Percentiles rank a stretch among this genome's conserved stretches.
phyloP scores from a whole-genome alignment of 169 alveolate genomes.

The Cryptosporidium ubiquitum region DNA sequence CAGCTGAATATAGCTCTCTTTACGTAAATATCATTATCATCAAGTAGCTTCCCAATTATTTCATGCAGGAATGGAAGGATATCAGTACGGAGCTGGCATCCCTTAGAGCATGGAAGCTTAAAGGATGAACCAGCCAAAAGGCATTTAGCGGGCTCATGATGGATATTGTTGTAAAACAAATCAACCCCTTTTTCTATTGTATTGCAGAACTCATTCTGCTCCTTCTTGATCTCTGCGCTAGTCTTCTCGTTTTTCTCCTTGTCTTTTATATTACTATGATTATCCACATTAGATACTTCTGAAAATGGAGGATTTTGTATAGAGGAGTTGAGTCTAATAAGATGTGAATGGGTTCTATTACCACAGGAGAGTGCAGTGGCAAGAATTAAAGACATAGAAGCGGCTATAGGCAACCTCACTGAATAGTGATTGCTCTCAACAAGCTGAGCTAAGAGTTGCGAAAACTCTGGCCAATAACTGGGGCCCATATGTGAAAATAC shows the following conservation, averaged over 20 bases:
- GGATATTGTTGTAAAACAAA: slow-evolving; percentile 6
- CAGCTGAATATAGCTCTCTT: slow-evolving; percentile 59
- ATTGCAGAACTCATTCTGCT: neutral
- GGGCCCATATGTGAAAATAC: slow-evolving; percentile 53
- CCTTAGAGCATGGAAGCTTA: slow-evolving; percentile 28
- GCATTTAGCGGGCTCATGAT: neutral
- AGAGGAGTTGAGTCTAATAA: neutral
- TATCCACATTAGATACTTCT: neutral
- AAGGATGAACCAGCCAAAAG: neutral
- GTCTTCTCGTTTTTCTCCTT: neutral
- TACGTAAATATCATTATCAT: slow-evolving; percentile 21
- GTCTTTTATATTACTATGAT: neutral
- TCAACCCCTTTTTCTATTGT: slow-evolving; percentile 10
- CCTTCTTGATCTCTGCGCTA: slow-evolving; percentile 4
- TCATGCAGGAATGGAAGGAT: neutral
- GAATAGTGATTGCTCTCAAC: slow-evolving; percentile 8
- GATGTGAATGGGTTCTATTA: neutral
- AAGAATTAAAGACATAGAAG: slow-evolving; percentile 50
- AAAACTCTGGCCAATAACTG: slow-evolving; percentile 31
- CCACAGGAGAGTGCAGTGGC: slow-evolving; percentile 52
- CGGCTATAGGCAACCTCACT: slow-evolving; percentile 64
- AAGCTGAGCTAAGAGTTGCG: slow-evolving; percentile 2
- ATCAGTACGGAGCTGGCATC: slow-evolving; percentile 3
- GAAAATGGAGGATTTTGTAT: neutral
- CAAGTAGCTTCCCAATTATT: slow-evolving; percentile 24